Evolutionary conservation across 805 yeast species (phyloP), one percentile per base, ranked within the genome.

Genomic region (Cyberlindnera saturnus): DNA sequence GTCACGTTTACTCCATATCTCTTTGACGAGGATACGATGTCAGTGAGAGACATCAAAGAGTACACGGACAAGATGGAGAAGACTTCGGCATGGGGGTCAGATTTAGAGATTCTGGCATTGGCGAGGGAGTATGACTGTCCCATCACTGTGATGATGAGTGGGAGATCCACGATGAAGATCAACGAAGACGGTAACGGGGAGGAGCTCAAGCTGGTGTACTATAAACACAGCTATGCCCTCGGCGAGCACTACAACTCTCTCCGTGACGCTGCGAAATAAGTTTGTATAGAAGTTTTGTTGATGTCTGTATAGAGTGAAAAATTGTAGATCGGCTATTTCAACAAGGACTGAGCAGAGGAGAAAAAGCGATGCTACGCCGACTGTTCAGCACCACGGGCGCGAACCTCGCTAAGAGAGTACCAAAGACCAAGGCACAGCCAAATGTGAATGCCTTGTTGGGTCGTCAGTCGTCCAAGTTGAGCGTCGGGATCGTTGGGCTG

Each of bases 61-160:
- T 93, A 93, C 60, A 74, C 86, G 3, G 62, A 68, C 3, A 82
- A 81, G 48, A 71, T 91, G 45, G 84, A 75, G 46, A 69, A 62
- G n/a, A 87, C 96, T 0, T 81, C 95, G 0, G 77, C 86, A 70
- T 91, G 99, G 99, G 99, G 99, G 20, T 93, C 96, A 8, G 97
- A 93, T 55, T 69, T 88, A 69, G 99, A 91, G 66, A 80, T 91
- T 16, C 62, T 86, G 57, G 96, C 97, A 0, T 68, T 90, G 34
- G 73, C 95, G 1, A 73, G 78, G 46, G 77, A 76, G n/a, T 85
- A 72, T 53, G 71, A 81, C 46, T 79, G 86, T 51, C 86, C 89
- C 0, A 77, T 91, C n/a, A 71, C 81, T 38, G 81, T 91, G 10
- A 70, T 82, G 65, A 79, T 85, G 70, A 84, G 88, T 38, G 95